Percentiles rank a stretch among this genome's conserved stretches.
These are phyloP conservation scores for Beverwykella pulmonaria DNA, from an alignment of 495 filamentous ascomycete genomes.

Conservation along the genomic window DNA sequence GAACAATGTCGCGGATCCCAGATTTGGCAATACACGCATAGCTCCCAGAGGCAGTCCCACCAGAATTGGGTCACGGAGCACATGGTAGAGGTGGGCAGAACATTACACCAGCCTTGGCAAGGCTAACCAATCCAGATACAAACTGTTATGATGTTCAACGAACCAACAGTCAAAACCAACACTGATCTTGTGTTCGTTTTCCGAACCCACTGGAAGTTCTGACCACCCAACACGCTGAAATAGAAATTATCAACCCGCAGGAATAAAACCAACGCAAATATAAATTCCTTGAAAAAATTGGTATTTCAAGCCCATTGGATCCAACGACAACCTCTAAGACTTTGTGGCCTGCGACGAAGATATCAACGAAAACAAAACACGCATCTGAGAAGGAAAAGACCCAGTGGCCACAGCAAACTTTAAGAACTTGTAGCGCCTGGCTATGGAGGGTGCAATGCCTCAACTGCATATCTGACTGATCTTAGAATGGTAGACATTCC, in stretches of 20 bases:
- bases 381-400: neutral
- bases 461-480: no score
- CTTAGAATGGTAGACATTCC: no score
- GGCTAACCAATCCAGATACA: neutral
- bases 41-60: no score
- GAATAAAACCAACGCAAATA: neutral
- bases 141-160: neutral
- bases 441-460: no score
- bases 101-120: neutral
- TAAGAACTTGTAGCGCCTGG: no score
- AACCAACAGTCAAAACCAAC: neutral
- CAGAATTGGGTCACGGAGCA: neutral
- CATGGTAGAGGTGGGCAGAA: neutral
- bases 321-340: neutral
- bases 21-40: no score
- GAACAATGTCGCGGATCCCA: no score
- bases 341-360: neutral
- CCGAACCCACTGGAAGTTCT: neutral
- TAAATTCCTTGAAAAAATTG: neutral
- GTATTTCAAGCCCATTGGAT: neutral
- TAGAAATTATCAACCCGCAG: neutral
- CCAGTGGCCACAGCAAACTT: neutral
- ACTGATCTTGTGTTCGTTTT: neutral
- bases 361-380: neutral
- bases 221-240: no score